Base-by-base conservation (phyloP, 192 early-diverging fungal species). In the Podila epicladia region DNA sequence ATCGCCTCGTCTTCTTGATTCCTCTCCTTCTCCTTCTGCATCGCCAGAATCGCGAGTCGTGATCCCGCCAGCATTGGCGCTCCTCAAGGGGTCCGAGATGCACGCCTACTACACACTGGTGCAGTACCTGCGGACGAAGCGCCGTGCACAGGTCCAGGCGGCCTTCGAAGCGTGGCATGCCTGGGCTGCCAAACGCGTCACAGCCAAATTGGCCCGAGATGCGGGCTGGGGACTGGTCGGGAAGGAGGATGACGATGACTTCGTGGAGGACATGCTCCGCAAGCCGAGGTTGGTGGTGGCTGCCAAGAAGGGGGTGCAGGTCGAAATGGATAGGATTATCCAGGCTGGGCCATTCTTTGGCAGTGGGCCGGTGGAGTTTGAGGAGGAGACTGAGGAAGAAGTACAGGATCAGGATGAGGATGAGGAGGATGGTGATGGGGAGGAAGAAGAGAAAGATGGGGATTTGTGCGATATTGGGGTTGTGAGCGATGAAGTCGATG, bases 271-370 rank as follows among this genome's bases (percentile, higher is more conserved):
- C 28, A 48, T 20, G 13, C 28, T 53, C 0, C 20, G 19, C 15
- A 28, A 32, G 13, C 74, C 74, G 2, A 26, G 65, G 15, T 49
- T 80, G 17, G 64, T 80, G 2, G 57, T 68, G 1, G 53, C 24
- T n/a, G 77, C 77, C 3, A 58, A 28, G 61, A 73, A 73, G 22
- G 77, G 77, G 19, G 62, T 80, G 20, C 62, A 73, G 57, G 33
- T 24, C 5, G 71, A 67, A 29, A 80, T 80, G 62, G 71, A 28
- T 12, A 22, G 62, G n/a, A 50, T 73, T 6, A 65, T 69, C 12
- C 66, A 69, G 19, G 55, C 55, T 4, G 37, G 53, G 6, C 9
- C 32, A 29, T 80, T 73, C 58, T 80, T 80, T 64, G 67, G 77
- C 5, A 24, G 24, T 1, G 58, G 37, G 1, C 24, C 35, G 3